Conservation (phyloP, 176 grass and related monocot species). For the Eragrostis nindensis region DNA sequence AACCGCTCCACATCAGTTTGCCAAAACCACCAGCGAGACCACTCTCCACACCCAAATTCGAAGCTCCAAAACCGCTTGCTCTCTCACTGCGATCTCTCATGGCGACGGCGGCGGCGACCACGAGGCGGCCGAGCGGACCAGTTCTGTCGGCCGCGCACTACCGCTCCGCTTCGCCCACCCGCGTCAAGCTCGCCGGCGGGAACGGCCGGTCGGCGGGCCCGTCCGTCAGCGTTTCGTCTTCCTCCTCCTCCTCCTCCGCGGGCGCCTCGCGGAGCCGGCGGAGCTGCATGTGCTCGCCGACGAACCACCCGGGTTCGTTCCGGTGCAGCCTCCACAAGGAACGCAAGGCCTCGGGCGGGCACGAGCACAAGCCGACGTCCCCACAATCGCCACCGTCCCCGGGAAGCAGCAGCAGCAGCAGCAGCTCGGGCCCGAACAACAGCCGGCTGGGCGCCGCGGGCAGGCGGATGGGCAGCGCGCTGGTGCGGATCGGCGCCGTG, state of each 20-base stretch:
- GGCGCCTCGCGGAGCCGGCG: background rate
- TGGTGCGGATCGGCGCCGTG: constrained; percentile 55
- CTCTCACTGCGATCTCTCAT: constrained; percentile 24
- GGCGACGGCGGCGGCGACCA: constrained; percentile 39
- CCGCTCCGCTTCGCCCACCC: constrained; percentile 47
- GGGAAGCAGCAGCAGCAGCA: background rate
- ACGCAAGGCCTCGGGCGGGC: background rate
- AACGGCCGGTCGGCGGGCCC: constrained; percentile 1
- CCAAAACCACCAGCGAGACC: constrained; percentile 25
- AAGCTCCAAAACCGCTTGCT: background rate
- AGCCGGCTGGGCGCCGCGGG: constrained; percentile 40
- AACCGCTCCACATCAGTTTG: background rate
- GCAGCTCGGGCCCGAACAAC: background rate
- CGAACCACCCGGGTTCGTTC: constrained; percentile 72
- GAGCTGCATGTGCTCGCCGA: constrained; percentile 73
- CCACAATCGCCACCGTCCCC: background rate
- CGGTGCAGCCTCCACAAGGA: constrained; percentile 74
- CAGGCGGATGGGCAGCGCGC: constrained; percentile 48
- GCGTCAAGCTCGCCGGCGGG: constrained; percentile 44
- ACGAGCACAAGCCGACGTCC: background rate
- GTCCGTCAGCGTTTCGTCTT: constrained; percentile 41
- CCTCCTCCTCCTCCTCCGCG: background rate
- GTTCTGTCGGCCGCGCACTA: constrained; percentile 31
- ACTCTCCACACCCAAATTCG: background rate
- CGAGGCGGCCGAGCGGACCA: constrained; percentile 40